Percentiles rank a stretch among this genome's conserved stretches.
phyloP scores from a whole-genome alignment of 2,329 filamentous ascomycete species.

The Aspergillus luchuensis region DNA sequence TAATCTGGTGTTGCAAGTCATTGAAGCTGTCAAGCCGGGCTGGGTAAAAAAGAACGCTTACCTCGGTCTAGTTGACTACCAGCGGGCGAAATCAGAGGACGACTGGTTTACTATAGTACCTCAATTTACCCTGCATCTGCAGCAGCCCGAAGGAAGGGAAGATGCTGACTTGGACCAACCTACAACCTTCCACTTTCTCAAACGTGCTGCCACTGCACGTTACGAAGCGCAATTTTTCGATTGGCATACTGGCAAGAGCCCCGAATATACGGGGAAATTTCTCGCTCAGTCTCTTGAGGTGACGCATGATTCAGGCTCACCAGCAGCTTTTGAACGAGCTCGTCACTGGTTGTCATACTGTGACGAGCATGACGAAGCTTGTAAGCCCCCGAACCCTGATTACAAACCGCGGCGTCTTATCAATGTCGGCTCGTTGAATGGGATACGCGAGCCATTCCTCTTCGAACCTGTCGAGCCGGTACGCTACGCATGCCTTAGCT shows the following conservation, averaged over 20 bases:
- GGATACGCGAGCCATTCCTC: not conserved
- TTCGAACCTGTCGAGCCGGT: not conserved
- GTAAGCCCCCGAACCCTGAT: not conserved
- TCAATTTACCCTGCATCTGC: not conserved
- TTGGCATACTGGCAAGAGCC: too few relatives aligned
- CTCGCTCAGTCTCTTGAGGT: not conserved
- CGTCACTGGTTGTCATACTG: not conserved
- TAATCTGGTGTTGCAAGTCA: not conserved
- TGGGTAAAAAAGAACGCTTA: not conserved
- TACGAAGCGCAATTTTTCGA: not conserved
- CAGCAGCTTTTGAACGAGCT: not conserved
- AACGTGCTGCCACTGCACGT: not conserved
- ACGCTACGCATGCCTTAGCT: not conserved
- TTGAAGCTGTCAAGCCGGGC: not conserved
- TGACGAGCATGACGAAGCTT: not conserved
- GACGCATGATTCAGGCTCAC: not conserved
- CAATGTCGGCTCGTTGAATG: not conserved
- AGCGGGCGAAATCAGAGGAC: not conserved
- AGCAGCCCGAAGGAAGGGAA: not conserved
- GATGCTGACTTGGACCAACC: not conserved
- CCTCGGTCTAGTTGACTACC: not conserved
- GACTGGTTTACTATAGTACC: not conserved
- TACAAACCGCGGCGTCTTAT: not conserved
- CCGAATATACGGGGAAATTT: not conserved
- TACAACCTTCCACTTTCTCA: not conserved